These are phyloP conservation scores for Clavispora phyllophila DNA, from an alignment of 805 yeast species.

Conservation along the genomic window DNA sequence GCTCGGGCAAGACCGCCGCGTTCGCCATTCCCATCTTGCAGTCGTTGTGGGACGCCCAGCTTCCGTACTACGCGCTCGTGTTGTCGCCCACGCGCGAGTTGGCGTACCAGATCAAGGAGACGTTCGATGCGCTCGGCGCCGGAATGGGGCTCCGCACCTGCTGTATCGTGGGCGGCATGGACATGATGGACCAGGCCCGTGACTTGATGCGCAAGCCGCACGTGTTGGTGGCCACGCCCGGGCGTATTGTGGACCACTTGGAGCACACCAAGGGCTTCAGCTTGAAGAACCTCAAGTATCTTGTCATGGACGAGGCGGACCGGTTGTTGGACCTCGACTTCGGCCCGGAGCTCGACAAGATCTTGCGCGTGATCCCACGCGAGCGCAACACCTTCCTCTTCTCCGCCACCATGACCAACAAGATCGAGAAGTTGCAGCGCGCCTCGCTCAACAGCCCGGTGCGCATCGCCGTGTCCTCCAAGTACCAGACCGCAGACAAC, in stretches of 20 bases:
- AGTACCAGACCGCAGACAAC: conserved; percentile 93
- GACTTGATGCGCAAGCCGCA: conserved; percentile 94
- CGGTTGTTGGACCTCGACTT: conserved; percentile 93
- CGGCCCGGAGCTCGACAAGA: conserved; percentile 88
- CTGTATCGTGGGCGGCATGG: conserved; percentile 97
- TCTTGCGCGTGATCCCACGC: conserved; percentile 76
- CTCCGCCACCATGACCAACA: conserved; percentile 96
- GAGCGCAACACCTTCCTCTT: conserved; percentile 81
- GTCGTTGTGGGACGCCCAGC: conserved; percentile 82
- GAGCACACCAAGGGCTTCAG: conserved; percentile 90
- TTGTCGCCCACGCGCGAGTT: conserved; percentile 82
- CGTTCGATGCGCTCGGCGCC: conserved; percentile 89
- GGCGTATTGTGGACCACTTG: conserved; percentile 87
- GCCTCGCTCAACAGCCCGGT: conserved; percentile 89
- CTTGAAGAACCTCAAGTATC: conserved; percentile 66
- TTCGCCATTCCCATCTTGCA: conserved; percentile 95
- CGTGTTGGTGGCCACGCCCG: conserved; percentile 92
- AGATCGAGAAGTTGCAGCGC: conserved; percentile 89
- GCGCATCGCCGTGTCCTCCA: conserved; percentile 81
- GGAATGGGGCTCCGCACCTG: conserved; percentile 88
- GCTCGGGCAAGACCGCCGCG: conserved; percentile 98
- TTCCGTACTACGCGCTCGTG: conserved; percentile 84
- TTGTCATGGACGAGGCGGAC: conserved; percentile 97
- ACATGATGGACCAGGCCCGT: conserved; percentile 94
- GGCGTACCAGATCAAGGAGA: conserved; percentile 86